Conservation (phyloP, 768 basidiomycete genomes). For the Clavaria fumosa region DNA sequence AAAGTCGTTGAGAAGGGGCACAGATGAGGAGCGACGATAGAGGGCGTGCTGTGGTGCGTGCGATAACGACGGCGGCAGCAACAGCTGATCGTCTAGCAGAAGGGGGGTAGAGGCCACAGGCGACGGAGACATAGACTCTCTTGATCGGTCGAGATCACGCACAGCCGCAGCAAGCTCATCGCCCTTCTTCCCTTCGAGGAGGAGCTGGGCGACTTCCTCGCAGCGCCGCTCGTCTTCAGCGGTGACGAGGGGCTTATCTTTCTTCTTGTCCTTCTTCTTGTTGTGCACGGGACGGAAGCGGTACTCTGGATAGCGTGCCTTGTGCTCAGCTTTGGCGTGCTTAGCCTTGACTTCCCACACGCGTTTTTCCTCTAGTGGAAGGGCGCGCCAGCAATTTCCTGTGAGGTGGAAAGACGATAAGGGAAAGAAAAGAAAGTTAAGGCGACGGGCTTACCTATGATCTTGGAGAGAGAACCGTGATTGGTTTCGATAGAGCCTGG, state of each 20-base stretch:
- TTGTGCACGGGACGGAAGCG: constrained; percentile 40
- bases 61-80: no score
- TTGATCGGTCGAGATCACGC: constrained; percentile 30
- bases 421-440: constrained; percentile 11
- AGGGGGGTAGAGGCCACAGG: constrained; percentile 10
- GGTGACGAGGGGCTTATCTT: constrained; percentile 23
- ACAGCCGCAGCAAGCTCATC: constrained; percentile 50
- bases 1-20: constrained; percentile 37
- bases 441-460: constrained; percentile 36
- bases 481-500: constrained; percentile 66
- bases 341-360: constrained; percentile 63
- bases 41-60: no score
- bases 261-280: constrained; percentile 29
- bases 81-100: no score
- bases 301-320: constrained; percentile 51
- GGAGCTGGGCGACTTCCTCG: constrained; percentile 47
- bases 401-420: constrained; percentile 10
- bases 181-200: constrained; percentile 57
- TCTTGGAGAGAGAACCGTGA: constrained; percentile 59
- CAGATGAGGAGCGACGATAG: constrained; percentile 45
- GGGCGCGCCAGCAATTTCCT: constrained; percentile 62
- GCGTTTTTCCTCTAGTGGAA: constrained; percentile 55
- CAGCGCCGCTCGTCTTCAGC: constrained; percentile 50
- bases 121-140: constrained; percentile 10
- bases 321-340: constrained; percentile 59